Conservation (phyloP, 495 filamentous ascomycete species). For the Beverwykella pulmonaria region DNA sequence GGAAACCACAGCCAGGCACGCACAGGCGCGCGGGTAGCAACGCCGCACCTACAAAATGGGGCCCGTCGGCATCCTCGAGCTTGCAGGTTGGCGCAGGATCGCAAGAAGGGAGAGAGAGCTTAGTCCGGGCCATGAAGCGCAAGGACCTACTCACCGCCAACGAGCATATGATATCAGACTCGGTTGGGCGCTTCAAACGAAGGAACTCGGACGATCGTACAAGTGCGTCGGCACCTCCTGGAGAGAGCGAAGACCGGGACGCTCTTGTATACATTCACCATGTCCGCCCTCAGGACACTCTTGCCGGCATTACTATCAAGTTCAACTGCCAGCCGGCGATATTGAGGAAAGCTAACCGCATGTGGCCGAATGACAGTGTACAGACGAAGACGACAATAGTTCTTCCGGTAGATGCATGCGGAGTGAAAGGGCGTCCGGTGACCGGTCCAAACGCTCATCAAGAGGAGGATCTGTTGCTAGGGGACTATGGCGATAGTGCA, state of each 20-base stretch:
- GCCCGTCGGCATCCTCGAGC: slow-evolving; percentile 52
- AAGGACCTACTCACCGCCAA: slow-evolving; percentile 62
- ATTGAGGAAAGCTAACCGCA: slow-evolving; percentile 83
- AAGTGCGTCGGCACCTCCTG: slow-evolving; percentile 46
- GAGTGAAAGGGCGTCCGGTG: slow-evolving; percentile 69
- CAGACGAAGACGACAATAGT: slow-evolving; percentile 79
- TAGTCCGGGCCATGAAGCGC: slow-evolving; percentile 65
- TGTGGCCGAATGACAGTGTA: slow-evolving; percentile 91
- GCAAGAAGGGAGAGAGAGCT: slow-evolving; percentile 58
- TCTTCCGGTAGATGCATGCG: slow-evolving; percentile 87
- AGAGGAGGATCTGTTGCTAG: slow-evolving; percentile 46
- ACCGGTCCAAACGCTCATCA: slow-evolving; percentile 33
- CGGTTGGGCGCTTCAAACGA: slow-evolving; percentile 58
- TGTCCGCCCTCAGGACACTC: slow-evolving; percentile 78
- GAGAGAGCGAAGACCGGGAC: slow-evolving; percentile 61
- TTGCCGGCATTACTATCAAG: slow-evolving; percentile 85
- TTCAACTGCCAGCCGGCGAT: slow-evolving; percentile 81
- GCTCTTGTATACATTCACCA: slow-evolving; percentile 87
- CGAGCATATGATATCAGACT: slow-evolving; percentile 52
- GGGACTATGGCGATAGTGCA: slow-evolving; percentile 34
- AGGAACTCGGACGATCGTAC: slow-evolving; percentile 60
- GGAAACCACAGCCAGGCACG: slow-evolving; percentile 53
- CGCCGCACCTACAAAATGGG: slow-evolving; percentile 56
- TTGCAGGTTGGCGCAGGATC: slow-evolving; percentile 57
- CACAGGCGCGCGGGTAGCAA: slow-evolving; percentile 49